Base-by-base conservation (phyloP, 75 land plant species). In the Pinus tabuliformis region DNA sequence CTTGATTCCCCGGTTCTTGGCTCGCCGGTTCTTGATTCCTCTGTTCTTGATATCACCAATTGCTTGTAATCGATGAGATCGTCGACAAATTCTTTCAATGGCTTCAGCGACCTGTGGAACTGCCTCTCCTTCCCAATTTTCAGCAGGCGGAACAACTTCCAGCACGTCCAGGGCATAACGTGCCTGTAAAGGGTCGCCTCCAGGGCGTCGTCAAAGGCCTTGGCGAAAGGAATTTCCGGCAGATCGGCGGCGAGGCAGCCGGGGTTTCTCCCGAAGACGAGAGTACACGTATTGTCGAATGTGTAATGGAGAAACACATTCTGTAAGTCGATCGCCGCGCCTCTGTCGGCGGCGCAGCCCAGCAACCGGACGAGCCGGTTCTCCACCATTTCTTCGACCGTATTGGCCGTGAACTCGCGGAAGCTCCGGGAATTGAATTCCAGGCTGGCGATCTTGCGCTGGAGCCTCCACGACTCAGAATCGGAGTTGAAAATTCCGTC, bases 291-390 rank as follows among this genome's bases (percentile, higher is more conserved):
- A 12, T 65, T 81, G 64, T 84, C 85, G 72, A 84, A 84, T 1
- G 83, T 81, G 56, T 68, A 81, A 15, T 79, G 83, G 24, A 83
- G 75, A n/a, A 85, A 39, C 0, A 85, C 42, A 21, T 85, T 85
- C 26, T 26, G 26, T 28, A 85, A 49, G 11, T 49, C 54, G 54
- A 49, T 49, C 54, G 54, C 11, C 54, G 54, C 54, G 2, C 54
- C 54, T 49, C 54, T 49, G 54, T 49, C 54, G 54, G 54, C 54
- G 54, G 54, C 54, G 12, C 9, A 2, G 21, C 8, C 28, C 4
- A 59, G 33, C 17, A 72, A 20, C 13, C 65, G 22, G 9, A 58
- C 49, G 22, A 6, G 58, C n/a, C 16, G 16, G 33, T 56, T 7
- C 65, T 26, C 70, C 73, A 16, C 13, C 58, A 30, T 33, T 15